Evolutionary conservation across 2,329 filamentous ascomycete species (phyloP), one percentile per base, ranked within the genome.

Genomic region (Exophiala phaeomuriformis): DNA sequence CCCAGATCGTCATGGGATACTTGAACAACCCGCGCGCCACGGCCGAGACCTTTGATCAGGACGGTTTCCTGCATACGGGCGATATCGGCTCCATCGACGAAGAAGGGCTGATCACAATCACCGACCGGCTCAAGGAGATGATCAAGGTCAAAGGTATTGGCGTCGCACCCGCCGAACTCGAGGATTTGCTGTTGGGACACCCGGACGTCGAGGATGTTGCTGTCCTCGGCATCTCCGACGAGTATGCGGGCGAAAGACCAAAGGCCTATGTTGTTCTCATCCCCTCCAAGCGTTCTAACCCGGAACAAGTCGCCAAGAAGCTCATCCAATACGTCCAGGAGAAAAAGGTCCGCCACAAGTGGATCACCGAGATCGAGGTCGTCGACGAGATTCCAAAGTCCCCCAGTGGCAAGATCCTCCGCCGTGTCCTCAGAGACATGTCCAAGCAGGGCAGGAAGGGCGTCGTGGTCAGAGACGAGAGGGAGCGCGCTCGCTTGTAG

Each of bases 1-100:
- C 88, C 0, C 93, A 93, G 57, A 74, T 91, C 27, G 90, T 90
- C 71, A 76, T 80, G 61, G 89, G 87, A 1, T 95, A 91, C 65
- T 77, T 85, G 62, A 88, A 89, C 64, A 86, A 86, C 53, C 78
- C 82, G 0, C 79, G 85, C 57, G 81, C 84, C 2, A 89, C 88
- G 2, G 75, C 73, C 2, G 83, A 88, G 43, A 83, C 85, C 0
- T 82, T 93, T 57, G 86, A 85, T 2, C 61, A 73, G 0, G 73
- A 77, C 1, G 76, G 77, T 1, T 81, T 72, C 64, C 63, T 81
- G 46, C 78, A 82, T 53, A 85, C 82, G 0, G 82, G 88, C 0
- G 73, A 94, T 82, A 2, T 89, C 73, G 82, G 80, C 1, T 65
- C 69, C 4, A 75, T 84, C 9, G 77, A 82, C 49, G 63, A 66